Evolutionary conservation across 177 flowering plant genomes (phyloP), one percentile per base, ranked within the genome.

Genomic region (Vitis hybrid): DNA sequence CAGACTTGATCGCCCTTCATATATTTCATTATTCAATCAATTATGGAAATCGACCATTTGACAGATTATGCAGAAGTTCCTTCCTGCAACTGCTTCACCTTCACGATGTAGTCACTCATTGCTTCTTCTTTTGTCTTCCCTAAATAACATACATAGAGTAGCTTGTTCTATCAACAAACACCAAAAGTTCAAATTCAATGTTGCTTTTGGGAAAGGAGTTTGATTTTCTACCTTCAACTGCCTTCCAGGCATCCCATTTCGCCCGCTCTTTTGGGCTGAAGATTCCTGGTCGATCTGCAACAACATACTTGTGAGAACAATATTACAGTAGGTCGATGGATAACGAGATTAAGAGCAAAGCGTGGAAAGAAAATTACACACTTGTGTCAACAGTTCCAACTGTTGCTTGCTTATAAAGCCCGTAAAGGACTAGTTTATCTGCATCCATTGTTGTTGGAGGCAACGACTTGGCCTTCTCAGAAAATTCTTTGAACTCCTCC

Each of bases 231-330:
- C 92, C 93, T 84, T 89, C 90, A 71, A 80, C 85, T 30, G 81
- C 80, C 79, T 87, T 87, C 93, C 93, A 89, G 8, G 90, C 88
- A 82, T 89, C 91, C 93, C 93, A 89, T 75, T 89, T 89, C 9
- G 88, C 87, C 51, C 84, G 81, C 63, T 85, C 90, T 76, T 58
- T 87, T 69, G 64, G 53, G 56, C 77, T 82, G 73, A 89, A 87
- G 1, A 87, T 78, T 48, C 90, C 87, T 20, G 93, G 93, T 13
- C 93, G 87, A 63, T 73, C 93, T 89, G 83, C 66, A 60, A 27
- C 30, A 27, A 27, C 30, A 27, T 27, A 0, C 13, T 35, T 53
- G 49, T 50, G 11, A 35, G 17, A 62, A 9, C 17, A 18, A 56
- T 58, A 72, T 4, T 27, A 27, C 30, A 27, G 30, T 27, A 27